These are phyloP conservation scores for Leptodermis oblonga DNA, from an alignment of 257 asterid genomes.

Conservation along the genomic window DNA sequence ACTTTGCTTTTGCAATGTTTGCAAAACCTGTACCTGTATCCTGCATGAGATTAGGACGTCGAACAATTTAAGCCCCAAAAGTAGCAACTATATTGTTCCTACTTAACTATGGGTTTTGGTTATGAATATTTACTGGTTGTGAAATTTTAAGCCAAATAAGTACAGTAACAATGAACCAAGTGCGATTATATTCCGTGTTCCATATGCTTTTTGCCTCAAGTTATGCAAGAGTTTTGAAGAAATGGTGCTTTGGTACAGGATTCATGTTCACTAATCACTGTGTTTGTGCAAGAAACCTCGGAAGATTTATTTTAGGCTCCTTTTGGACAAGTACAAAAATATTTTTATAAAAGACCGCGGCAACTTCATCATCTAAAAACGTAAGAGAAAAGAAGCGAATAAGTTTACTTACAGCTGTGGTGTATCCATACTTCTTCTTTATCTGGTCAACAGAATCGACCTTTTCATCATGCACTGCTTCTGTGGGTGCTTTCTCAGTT, in stretches of 20 bases:
- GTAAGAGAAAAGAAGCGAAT: background rate
- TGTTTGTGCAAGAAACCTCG: background rate
- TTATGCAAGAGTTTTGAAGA: background rate
- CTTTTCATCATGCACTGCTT: conserved; percentile 52
- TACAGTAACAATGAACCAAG: background rate
- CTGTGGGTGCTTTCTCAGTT: conserved; percentile 49
- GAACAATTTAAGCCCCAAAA: background rate
- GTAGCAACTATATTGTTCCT: background rate
- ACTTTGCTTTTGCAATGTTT: conserved; percentile 53
- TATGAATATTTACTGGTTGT: background rate
- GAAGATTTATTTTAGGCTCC: background rate
- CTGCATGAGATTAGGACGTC: conserved; percentile 34
- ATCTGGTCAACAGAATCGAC: conserved; percentile 67
- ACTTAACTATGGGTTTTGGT: no score
- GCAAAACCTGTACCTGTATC: conserved; percentile 61
- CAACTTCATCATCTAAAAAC: background rate
- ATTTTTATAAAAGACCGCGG: no score
- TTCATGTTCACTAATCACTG: conserved; percentile 4
- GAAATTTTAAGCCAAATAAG: no score
- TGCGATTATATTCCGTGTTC: background rate
- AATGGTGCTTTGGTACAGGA: background rate
- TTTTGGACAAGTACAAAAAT: no score
- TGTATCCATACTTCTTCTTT: conserved; percentile 83
- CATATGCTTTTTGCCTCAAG: background rate
- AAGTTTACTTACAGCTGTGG: conserved; percentile 51